Conservation (phyloP, 768 basidiomycete genomes). For the Amylocystis lapponica region DNA sequence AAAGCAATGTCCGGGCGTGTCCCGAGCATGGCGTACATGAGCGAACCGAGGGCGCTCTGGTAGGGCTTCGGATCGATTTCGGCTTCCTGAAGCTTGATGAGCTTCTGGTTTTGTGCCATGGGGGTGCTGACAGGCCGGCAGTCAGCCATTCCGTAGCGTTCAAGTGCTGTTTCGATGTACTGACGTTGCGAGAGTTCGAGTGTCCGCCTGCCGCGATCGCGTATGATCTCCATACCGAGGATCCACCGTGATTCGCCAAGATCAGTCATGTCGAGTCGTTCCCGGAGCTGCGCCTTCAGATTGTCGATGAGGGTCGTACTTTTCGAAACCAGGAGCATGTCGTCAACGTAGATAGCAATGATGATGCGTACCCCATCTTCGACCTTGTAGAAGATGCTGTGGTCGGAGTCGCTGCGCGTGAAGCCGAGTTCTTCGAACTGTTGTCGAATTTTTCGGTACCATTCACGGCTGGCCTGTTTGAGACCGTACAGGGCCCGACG, state of each 20-base stretch:
- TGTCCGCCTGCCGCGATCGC: constrained; percentile 11
- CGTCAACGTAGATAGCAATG: constrained; percentile 14
- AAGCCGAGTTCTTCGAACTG: constrained; percentile 20
- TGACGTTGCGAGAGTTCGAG: constrained; percentile 20
- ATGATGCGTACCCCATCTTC: not conserved
- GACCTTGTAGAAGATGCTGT: constrained; percentile 2
- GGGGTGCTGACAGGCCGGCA: constrained; percentile 20
- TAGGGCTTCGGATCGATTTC: constrained; percentile 11
- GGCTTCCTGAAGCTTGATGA: constrained; percentile 10
- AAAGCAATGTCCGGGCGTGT: constrained; percentile 32
- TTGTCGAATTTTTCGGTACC: constrained; percentile 19
- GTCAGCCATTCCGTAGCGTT: constrained; percentile 15
- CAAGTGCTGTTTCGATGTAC: constrained; percentile 20
- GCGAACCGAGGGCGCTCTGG: constrained; percentile 13
- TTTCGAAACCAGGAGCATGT: constrained; percentile 4
- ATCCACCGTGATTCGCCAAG: too few relatives aligned
- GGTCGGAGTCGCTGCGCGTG: constrained; percentile 14
- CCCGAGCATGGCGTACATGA: constrained; percentile 24
- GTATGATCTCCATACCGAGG: constrained; percentile 15
- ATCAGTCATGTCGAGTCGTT: constrained; percentile 9
- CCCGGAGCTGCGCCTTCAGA: constrained; percentile 2
- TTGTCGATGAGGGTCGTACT: not conserved
- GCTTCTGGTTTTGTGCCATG: constrained; percentile 8
- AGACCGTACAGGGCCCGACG: constrained; percentile 30
- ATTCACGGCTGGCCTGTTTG: constrained; percentile 25